A percentile compares a stretch with the other conserved stretches of the same genome.
These are phyloP conservation scores for Russula griseocarnosa DNA, from an alignment of 768 basidiomycete genomes.

Conservation along the genomic window DNA sequence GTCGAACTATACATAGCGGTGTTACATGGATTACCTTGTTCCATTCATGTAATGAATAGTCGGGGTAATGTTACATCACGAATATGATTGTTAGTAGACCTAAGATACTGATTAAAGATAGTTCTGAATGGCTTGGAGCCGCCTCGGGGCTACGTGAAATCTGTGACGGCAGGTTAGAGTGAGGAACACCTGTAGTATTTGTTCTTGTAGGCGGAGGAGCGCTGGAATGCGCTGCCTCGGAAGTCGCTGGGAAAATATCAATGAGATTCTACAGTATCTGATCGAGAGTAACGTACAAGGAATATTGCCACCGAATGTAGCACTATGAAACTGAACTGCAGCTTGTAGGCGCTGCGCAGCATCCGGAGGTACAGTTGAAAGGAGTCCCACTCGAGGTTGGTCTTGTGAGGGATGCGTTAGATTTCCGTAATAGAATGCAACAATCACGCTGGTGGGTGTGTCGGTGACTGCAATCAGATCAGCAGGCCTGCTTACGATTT, in stretches of 20 bases:
- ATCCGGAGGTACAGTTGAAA: conserved; percentile 63
- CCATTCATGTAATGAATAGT: not conserved
- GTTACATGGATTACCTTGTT: not conserved
- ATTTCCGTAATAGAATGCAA: conserved; percentile 71
- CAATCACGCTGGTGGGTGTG: conserved; percentile 47
- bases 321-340: conserved; percentile 36
- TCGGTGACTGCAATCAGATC: conserved; percentile 3
- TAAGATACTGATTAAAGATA: conserved; percentile 4
- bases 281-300: conserved; percentile 29
- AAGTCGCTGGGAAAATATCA: conserved; percentile 36
- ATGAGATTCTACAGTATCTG: not conserved
- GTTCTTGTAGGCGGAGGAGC: conserved; percentile 29
- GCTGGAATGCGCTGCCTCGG: conserved; percentile 42
- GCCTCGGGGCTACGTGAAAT: not conserved
- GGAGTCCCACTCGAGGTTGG: conserved; percentile 63
- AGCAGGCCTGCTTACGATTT: conserved; percentile 50
- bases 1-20: not conserved
- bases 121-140: not conserved
- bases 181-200: conserved; percentile 27
- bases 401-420: conserved; percentile 62
- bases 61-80: conserved; percentile 1
- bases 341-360: conserved; percentile 41
- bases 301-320: conserved; percentile 34
- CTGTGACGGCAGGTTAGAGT: not conserved
- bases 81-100: conserved; percentile 16